Evolutionary conservation across 2,329 filamentous ascomycete genomes (phyloP).

Genomic region (Teratosphaeria nubilosa): DNA sequence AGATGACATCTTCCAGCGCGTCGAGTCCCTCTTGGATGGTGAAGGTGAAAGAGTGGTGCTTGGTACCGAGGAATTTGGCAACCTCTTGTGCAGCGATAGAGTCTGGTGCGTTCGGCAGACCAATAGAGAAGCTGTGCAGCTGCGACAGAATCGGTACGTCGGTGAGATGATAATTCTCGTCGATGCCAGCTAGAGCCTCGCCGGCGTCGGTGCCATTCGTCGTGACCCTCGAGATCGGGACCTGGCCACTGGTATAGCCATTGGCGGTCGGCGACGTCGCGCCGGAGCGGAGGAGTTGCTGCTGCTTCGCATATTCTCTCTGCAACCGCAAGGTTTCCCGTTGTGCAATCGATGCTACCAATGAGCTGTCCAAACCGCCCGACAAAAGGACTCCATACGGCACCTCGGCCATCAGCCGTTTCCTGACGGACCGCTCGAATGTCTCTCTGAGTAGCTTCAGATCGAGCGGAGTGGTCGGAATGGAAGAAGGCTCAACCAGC

Average conservation of each 20-base stretch:
- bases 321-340: slow-evolving; percentile 59
- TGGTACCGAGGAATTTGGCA: slow-evolving; percentile 91
- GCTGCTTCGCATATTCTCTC: slow-evolving; percentile 28
- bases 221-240: slow-evolving; percentile 13
- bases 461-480: slow-evolving; percentile 73
- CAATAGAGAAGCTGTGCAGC: slow-evolving; percentile 98
- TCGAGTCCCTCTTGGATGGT: slow-evolving; percentile 96
- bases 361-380: slow-evolving; percentile 87
- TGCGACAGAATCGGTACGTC: slow-evolving; percentile 87
- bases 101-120: slow-evolving; percentile 84
- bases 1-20: slow-evolving; percentile 94
- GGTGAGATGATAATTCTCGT: slow-evolving; percentile 79
- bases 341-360: slow-evolving; percentile 92
- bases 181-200: slow-evolving; percentile 81
- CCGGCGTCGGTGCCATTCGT: slow-evolving; percentile 40
- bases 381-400: slow-evolving; percentile 94
- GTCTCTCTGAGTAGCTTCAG: slow-evolving; percentile 70
- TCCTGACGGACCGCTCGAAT: slow-evolving; percentile 84
- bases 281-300: slow-evolving; percentile 29
- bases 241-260: slow-evolving; percentile 34
- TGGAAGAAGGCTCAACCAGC: slow-evolving; percentile 68
- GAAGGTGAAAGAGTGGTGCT: slow-evolving; percentile 97
- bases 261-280: slow-evolving; percentile 19
- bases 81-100: slow-evolving; percentile 86
- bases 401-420: slow-evolving; percentile 97